Evolutionary conservation across 306 rosid genomes (phyloP).

Genomic region (Albizia julibrissin): DNA sequence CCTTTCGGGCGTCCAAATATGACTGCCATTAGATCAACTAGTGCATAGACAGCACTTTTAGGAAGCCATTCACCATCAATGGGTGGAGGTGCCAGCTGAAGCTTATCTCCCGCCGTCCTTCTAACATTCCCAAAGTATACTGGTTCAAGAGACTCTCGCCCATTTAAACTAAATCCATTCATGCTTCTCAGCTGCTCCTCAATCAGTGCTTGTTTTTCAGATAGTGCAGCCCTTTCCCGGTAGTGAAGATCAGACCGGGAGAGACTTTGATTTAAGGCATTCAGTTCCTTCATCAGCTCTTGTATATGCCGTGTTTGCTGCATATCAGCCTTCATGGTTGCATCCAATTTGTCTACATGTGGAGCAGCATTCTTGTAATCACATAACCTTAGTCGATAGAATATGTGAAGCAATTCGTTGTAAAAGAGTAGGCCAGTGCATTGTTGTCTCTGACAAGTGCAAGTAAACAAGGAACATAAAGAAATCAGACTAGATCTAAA

Average conservation of each 20-base stretch:
- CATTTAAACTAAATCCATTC: conserved; percentile 49
- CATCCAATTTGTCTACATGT: conserved; percentile 87
- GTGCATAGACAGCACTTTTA: conserved; percentile 88
- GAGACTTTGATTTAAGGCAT: conserved; percentile 79
- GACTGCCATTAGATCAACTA: conserved; percentile 84
- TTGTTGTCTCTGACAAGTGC: conserved; percentile 55
- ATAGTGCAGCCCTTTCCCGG: conserved; percentile 80
- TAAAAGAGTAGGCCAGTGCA: conserved; percentile 87
- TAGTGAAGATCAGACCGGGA: conserved; percentile 75
- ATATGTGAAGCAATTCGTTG: conserved; percentile 86
- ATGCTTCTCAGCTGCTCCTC: conserved; percentile 62
- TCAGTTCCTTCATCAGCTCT: conserved; percentile 71
- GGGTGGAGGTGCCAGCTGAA: conserved; percentile 86
- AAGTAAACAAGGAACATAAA: conserved; percentile 17
- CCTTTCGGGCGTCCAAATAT: conserved; percentile 93
- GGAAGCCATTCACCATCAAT: conserved; percentile 99
- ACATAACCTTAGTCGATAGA: conserved; percentile 85
- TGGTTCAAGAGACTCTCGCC: conserved; percentile 69
- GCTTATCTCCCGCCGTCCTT: conserved; percentile 77
- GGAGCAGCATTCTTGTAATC: conserved; percentile 94
- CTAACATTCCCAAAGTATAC: conserved; percentile 80
- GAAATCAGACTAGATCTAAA: conserved; percentile 22
- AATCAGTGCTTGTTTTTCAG: conserved; percentile 74
- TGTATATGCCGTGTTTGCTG: conserved; percentile 64
- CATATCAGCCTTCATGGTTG: conserved; percentile 84